Evolutionary conservation across 345 rosid genomes (phyloP), one percentile per base, ranked within the genome.

Genomic region (Sisymbrium altissimum): DNA sequence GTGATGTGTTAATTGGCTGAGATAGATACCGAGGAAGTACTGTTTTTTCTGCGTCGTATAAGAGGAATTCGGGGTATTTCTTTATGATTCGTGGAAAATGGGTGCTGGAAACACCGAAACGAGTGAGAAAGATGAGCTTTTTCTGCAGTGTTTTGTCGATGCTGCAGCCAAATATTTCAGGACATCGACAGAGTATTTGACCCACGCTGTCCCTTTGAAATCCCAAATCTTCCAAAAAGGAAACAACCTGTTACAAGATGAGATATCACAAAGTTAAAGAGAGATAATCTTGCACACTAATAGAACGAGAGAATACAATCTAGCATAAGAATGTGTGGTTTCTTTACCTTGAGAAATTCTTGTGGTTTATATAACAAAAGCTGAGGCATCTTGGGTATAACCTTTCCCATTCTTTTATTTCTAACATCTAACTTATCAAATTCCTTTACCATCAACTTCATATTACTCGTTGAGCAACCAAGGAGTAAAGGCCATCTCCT

Each of bases 51-150:
- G 87, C 55, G 33, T 94, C 86, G 27, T 85, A 86, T 35, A 89
- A 82, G 58, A 94, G 91, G 80, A 94, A 77, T 71, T 89, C 96
- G 0, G 98, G 98, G 50, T 91, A 91, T 77, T 94, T 94, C 78
- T 83, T 91, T 29, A 94, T 81, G 68, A 86, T 86, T 39, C 88
- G 85, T 27, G 90, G 86, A 10, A 86, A 84, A 70, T 87, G 88
- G 7, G 66, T 79, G 21, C 70, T 64, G 19, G 83, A 79, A 71
- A 94, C 82, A 68, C 98, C 97, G 39, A 87, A 70, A 53, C 66
- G 74, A 54, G 56, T 48, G 23, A 91, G 92, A 71, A 89, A 89
- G 52, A 71, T 80, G 52, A 94, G 81, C 71, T 91, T 94, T 78
- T 72, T 86, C 83, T 68, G 83, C 25, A 94, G 67, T 48, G 96